These are phyloP conservation scores for Nematodospora anomalae DNA, from an alignment of 1,139 yeast genomes.

Conservation along the genomic window DNA sequence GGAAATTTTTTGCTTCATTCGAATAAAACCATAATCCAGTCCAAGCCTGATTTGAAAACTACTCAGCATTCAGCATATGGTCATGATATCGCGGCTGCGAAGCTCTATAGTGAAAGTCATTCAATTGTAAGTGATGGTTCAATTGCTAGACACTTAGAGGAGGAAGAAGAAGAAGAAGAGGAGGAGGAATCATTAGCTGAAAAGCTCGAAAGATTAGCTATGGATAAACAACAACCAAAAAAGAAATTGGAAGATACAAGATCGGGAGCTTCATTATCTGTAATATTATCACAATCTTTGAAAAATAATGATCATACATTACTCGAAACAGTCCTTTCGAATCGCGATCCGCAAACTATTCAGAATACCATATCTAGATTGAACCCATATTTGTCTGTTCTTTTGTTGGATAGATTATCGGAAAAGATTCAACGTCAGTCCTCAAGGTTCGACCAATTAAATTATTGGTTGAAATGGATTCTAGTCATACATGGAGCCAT, in stretches of 20 bases:
- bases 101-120: conserved; percentile 66
- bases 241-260: conserved; percentile 33
- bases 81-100: conserved; percentile 71
- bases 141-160: conserved; percentile 55
- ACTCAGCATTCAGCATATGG: conserved; percentile 50
- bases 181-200: conserved; percentile 60
- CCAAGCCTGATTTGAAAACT: conserved; percentile 35
- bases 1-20: conserved; percentile 23
- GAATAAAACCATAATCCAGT: conserved; percentile 37
- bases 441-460: conserved; percentile 68
- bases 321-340: conserved; percentile 76
- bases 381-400: conserved; percentile 71
- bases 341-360: conserved; percentile 72
- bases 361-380: conserved; percentile 69
- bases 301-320: conserved; percentile 70
- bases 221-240: conserved; percentile 28
- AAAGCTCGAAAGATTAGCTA: conserved; percentile 46
- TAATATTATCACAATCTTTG: conserved; percentile 68
- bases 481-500: conserved; percentile 87
- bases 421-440: conserved; percentile 74
- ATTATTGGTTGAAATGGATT: conserved; percentile 92
- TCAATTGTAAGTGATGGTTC: conserved; percentile 67
- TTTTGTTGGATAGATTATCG: conserved; percentile 76
- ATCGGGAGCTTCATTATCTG: conserved; percentile 63
- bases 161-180: conserved; percentile 36